Evolutionary conservation across 148 eudicot species (phyloP).

Genomic region (Beta vulgaris): DNA sequence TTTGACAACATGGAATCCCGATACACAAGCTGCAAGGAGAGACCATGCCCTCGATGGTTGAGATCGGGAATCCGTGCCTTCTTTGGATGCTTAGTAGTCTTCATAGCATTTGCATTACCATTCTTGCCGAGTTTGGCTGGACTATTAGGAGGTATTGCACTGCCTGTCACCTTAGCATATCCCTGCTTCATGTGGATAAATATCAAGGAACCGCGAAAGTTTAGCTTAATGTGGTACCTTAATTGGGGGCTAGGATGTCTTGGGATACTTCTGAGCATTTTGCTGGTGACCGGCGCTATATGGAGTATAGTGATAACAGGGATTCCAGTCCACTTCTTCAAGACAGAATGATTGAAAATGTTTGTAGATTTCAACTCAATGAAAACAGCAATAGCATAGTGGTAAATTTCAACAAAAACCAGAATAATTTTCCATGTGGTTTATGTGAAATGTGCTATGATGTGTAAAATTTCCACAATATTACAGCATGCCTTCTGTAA

Average conservation of each 20-base stretch:
- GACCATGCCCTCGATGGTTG: slow-evolving; percentile 67
- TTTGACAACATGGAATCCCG: slow-evolving; percentile 88
- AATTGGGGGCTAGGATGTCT: slow-evolving; percentile 72
- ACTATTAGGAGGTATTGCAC: slow-evolving; percentile 64
- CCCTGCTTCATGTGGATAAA: slow-evolving; percentile 86
- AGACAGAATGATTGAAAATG: slow-evolving; percentile 29
- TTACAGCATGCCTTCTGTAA: background rate
- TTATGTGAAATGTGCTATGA: background rate
- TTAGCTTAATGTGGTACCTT: slow-evolving; percentile 55
- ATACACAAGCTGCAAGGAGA: too few species aligned
- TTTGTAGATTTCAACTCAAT: slow-evolving; percentile 1
- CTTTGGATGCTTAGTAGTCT: slow-evolving; percentile 67
- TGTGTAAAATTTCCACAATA: background rate
- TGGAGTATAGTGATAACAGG: slow-evolving; percentile 67
- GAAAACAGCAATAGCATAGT: background rate
- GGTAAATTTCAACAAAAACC: background rate
- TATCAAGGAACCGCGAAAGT: slow-evolving; percentile 50
- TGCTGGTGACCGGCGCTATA: slow-evolving; percentile 61
- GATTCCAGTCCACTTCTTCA: slow-evolving; percentile 64
- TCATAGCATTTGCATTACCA: slow-evolving; percentile 66
- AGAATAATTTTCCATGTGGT: background rate
- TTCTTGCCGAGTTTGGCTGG: slow-evolving; percentile 77
- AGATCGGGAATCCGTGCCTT: slow-evolving; percentile 46
- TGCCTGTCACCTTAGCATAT: slow-evolving; percentile 74
- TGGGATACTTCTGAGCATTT: slow-evolving; percentile 57